phyloP scores from a whole-genome alignment of 805 yeast species.

The Metschnikowia drakensbergensis region DNA sequence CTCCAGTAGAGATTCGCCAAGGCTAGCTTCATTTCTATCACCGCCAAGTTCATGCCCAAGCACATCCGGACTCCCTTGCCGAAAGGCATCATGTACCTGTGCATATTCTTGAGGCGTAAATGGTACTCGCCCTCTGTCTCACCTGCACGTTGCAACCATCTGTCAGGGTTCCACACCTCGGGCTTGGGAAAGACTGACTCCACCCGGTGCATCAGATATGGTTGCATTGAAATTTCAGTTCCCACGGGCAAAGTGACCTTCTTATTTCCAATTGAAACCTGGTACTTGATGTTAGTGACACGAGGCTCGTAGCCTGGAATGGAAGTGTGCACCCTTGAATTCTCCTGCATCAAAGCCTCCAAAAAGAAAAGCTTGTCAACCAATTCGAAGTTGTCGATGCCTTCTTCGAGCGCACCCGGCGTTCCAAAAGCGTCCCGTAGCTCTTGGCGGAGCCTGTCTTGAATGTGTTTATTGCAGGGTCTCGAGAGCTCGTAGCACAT shows the following conservation, averaged over 20 bases:
- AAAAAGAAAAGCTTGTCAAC: constrained; percentile 56
- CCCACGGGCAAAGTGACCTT: constrained; percentile 44
- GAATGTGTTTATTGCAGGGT: constrained; percentile 44
- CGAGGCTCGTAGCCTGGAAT: constrained; percentile 76
- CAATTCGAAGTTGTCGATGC: constrained; percentile 30
- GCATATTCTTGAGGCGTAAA: constrained; percentile 42
- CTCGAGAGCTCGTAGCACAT: constrained; percentile 56
- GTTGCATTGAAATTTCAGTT: constrained; percentile 59
- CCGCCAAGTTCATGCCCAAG: constrained; percentile 64
- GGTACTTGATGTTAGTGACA: constrained; percentile 31
- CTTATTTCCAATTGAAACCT: constrained; percentile 12
- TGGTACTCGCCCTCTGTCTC: constrained; percentile 32
- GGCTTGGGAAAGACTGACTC: constrained; percentile 49
- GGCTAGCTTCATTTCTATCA: constrained; percentile 59
- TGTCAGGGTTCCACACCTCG: constrained; percentile 50
- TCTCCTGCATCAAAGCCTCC: constrained; percentile 61
- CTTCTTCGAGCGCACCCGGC: constrained; percentile 19
- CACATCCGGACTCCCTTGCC: constrained; percentile 76
- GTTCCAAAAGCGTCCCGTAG: constrained; percentile 33
- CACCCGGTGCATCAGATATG: constrained; percentile 60
- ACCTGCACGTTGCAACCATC: constrained; percentile 50
- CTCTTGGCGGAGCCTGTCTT: constrained; percentile 47
- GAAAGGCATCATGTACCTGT: constrained; percentile 58
- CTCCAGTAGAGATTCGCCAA: constrained; percentile 53
- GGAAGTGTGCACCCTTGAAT: constrained; percentile 59